Base-by-base conservation (phyloP, 2,329 filamentous ascomycete species). In the Alternaria arbusti region DNA sequence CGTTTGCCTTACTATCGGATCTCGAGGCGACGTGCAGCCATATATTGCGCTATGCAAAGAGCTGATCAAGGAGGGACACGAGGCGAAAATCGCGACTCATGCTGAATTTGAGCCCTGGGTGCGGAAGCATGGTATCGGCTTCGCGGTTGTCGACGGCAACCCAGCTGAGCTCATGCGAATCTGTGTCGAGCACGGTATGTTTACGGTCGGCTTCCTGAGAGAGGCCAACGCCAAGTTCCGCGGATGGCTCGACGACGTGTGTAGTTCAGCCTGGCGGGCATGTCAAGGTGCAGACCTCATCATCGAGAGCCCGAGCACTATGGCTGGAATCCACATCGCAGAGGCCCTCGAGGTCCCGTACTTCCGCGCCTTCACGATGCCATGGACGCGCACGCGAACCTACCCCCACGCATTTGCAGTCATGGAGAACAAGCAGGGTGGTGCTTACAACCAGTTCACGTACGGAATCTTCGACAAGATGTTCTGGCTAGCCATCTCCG, bases 331-430 rank as follows among this genome's bases (percentile, higher is more conserved):
- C 57, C 96, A 99, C 79, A 97, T 99, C 69, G 96, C 96, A 1
- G 96, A 99, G 81, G 93, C 94, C 23, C 86, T 99, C 2, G 86
- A 88, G 13, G 96, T 99, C 47, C 96, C 96, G 0, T 99, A 99
- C 79, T 98, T 98, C 83, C 89, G 96, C 59, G 95, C 94, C 0
- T 99, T 99, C 77, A 97, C 94, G 17, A 99, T 99, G 96, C 96
- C 96, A 0, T 99, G 96, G 96, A 97, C 96, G 0, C 89, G 94
- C 52, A 99, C 96, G 15, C 87, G 96, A 57, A 94, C 95, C 1
- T 99, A 99, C 73, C 96, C 96, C 3, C 96, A 99, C 80, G 96
- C 96, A 0, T 99, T 99, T 80, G 91, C 95, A 25, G 94, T 96
- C 65, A 92, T 94, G 2, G 92, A 96, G 66, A 90, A 92, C 80